phyloP scores from a whole-genome alignment of 208 protist genomes.

The Acanthamoeba royreba region DNA sequence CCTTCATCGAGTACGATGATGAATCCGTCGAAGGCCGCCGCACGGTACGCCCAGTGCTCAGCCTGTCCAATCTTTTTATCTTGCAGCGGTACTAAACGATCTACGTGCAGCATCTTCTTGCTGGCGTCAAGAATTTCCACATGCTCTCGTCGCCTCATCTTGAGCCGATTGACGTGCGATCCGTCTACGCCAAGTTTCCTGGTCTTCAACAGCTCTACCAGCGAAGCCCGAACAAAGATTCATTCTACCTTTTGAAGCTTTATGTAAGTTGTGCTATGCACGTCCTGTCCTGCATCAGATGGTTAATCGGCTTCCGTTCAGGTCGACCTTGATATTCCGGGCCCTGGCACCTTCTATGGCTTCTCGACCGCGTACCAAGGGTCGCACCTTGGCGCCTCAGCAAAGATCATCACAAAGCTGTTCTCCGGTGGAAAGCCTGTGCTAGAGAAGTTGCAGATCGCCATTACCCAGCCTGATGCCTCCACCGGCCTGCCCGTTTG shows the following conservation, averaged over 20 bases:
- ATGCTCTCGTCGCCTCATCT: not conserved
- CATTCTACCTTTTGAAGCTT: not conserved
- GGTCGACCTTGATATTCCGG: not conserved
- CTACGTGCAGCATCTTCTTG: not conserved
- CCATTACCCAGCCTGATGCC: not conserved
- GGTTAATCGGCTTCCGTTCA: not conserved
- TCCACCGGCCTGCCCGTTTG: not conserved
- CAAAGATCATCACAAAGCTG: not conserved
- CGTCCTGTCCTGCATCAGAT: not conserved
- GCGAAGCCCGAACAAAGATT: not conserved
- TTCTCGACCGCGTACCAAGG: not conserved
- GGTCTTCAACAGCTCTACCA: slow-evolving; percentile 12
- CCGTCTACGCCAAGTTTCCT: not conserved
- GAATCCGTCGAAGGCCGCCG: not conserved
- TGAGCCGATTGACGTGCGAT: not conserved
- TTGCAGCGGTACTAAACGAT: not conserved
- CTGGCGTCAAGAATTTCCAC: not conserved
- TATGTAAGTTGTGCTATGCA: not conserved
- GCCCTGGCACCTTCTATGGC: not conserved
- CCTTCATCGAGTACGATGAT: not conserved
- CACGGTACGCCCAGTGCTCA: not conserved
- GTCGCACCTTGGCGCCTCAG: not conserved
- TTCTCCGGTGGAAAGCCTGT: not conserved
- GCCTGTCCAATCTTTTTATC: not conserved
- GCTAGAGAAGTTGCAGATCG: not conserved